Percentiles rank a stretch among this genome's conserved stretches.
These are phyloP conservation scores for Mycogone perniciosa DNA, from an alignment of 2,329 filamentous ascomycete species.

Conservation along the genomic window DNA sequence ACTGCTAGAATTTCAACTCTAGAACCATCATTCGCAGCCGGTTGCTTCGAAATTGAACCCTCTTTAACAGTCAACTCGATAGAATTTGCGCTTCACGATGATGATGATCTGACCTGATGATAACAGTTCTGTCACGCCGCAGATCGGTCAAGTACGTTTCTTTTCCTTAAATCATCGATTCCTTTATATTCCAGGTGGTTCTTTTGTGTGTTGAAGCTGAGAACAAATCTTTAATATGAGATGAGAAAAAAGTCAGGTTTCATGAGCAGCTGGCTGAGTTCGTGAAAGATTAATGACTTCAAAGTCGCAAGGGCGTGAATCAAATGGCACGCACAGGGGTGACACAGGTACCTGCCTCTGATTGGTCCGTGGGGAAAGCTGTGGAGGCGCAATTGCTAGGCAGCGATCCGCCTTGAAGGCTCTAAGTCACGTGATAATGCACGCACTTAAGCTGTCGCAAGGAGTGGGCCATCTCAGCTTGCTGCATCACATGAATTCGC, in stretches of 20 bases:
- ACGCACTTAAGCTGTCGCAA: not conserved
- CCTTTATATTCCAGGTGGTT: not conserved
- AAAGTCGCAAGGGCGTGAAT: slow-evolving; percentile 3
- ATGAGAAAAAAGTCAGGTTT: not conserved
- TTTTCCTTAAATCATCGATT: not conserved
- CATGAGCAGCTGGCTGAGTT: not conserved
- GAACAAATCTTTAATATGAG: not conserved
- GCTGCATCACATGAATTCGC: not conserved
- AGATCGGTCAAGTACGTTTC: not conserved
- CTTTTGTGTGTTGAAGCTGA: not conserved
- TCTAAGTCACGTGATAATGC: not conserved
- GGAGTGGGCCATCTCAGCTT: no score
- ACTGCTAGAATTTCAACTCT: not conserved
- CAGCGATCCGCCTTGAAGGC: not conserved
- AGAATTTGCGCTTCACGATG: not conserved
- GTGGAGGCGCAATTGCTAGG: not conserved
- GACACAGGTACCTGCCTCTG: slow-evolving; percentile 3
- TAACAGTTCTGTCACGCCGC: not conserved
- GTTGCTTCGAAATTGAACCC: not conserved
- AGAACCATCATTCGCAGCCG: not conserved
- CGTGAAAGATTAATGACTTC: slow-evolving; percentile 1
- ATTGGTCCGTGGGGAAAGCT: slow-evolving; percentile 5
- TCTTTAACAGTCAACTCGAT: not conserved
- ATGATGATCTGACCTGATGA: not conserved
- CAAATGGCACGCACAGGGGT: not conserved